These are phyloP conservation scores for Rhizoclosmatium sp. DNA, from an alignment of 192 early-diverging fungal species.

Conservation along the genomic window DNA sequence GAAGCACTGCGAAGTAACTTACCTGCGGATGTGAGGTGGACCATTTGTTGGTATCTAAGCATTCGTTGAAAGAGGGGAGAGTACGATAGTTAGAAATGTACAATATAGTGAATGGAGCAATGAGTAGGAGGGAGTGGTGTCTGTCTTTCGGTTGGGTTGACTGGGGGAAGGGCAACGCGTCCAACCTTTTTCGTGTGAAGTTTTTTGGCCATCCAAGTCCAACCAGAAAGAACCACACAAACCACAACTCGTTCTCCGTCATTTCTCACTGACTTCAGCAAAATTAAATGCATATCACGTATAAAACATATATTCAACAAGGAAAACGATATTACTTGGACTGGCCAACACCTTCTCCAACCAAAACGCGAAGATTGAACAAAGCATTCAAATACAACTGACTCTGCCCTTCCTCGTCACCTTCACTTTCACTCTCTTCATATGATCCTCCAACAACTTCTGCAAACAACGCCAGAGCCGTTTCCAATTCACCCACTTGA, in stretches of 20 bases:
- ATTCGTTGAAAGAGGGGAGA: neutral
- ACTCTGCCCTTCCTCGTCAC: neutral
- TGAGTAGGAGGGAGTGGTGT: neutral
- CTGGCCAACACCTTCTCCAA: neutral
- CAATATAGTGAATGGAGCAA: too few species aligned
- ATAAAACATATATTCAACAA: neutral
- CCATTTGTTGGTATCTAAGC: neutral
- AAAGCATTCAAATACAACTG: constrained; percentile 14
- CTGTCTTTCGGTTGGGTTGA: neutral
- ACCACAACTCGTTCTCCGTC: neutral
- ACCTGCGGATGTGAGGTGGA: constrained; percentile 42
- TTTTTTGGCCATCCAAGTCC: neutral
- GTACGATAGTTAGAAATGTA: too few species aligned
- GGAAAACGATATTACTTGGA: too few species aligned
- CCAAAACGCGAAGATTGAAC: constrained; percentile 20
- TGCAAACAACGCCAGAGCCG: constrained; percentile 19
- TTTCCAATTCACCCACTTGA: constrained; percentile 14
- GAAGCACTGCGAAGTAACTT: neutral
- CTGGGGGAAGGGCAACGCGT: neutral
- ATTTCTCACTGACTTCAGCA: neutral
- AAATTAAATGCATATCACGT: neutral
- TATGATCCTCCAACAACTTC: neutral
- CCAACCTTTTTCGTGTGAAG: neutral
- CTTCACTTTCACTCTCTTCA: neutral
- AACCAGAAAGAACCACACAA: neutral